Base-by-base conservation (phyloP, 495 filamentous ascomycete species). In the Terfezia boudieri region DNA sequence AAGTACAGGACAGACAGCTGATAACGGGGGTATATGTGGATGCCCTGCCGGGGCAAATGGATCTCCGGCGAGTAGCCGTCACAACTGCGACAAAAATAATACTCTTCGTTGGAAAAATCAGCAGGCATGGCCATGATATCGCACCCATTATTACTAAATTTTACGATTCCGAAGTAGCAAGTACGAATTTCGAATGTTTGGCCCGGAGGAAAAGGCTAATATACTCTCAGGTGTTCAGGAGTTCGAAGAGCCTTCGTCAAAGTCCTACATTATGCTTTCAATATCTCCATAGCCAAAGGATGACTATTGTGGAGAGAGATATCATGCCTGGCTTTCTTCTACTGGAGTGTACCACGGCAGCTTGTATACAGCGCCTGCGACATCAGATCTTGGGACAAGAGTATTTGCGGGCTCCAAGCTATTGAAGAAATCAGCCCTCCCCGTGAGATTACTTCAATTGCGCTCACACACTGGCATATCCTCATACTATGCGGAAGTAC, bases 381-480 rank as follows among this genome's bases (percentile, higher is more conserved):
- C 69, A 48, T 52, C 71, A 50, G 71, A 81, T 57, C 62, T 93
- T 60, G 77, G 86, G 59, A 71, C 70, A 46, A 76, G 75, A 62
- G 68, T 87, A 1, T 79, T 83, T 59, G 68, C 70, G 2, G 80
- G 82, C 36, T 76, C 86, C 1, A 89, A 78, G 62, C 74, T 94
- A 70, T 69, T 94, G 51, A 68, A 82, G 43, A 79, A 77, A 57
- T 73, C 81, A 0, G 75, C 82, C 49, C 72, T 95, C 50, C 79
- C 83, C 4, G 73, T 35, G 74, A 76, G 0, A 77, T 94, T 37
- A 75, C 79, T 35, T 82, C 83, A n/a, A 80, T 92, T 65, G 79
- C 83, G 4, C 70, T 96, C 32, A 89, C 86, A 3, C 86, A 92
- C 61, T 94, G 87, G 82, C 90, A 98, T 65, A 76, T 94, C 50